Conservation (phyloP, 441 rosid genomes). For the Capsella rubella region DNA sequence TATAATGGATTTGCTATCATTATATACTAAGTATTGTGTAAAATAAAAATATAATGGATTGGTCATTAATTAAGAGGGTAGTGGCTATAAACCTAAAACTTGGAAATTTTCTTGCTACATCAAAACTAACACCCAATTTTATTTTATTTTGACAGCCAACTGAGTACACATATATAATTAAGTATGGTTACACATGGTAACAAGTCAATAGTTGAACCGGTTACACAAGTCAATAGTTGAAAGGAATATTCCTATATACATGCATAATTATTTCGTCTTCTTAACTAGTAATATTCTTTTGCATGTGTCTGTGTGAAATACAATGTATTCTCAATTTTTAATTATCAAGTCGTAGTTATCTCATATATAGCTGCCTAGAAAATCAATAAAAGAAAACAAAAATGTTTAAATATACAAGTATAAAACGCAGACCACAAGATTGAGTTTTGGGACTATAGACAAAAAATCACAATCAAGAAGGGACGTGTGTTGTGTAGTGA, state of each 20-base stretch:
- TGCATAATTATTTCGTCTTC: background rate
- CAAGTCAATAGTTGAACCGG: too few species aligned
- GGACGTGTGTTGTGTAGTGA: slow-evolving; percentile 11
- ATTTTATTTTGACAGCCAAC: background rate
- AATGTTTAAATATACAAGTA: background rate
- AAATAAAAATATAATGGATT: background rate
- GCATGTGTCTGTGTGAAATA: background rate
- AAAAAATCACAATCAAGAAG: background rate
- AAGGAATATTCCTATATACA: background rate
- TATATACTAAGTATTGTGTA: background rate
- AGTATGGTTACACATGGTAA: background rate
- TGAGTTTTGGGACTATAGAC: background rate
- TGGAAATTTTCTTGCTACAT: background rate
- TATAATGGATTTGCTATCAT: too few species aligned
- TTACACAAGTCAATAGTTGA: too few species aligned
- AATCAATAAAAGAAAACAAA: background rate
- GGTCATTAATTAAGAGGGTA: background rate
- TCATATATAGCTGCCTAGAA: background rate
- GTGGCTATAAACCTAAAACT: slow-evolving; percentile 2
- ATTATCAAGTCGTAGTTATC: slow-evolving; percentile 3
- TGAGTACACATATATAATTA: background rate
- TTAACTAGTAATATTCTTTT: background rate
- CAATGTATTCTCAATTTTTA: background rate
- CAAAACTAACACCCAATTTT: background rate
- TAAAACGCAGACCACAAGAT: slow-evolving; percentile 10